phyloP scores from a whole-genome alignment of 306 rosid genomes.

The Castanea sativa region DNA sequence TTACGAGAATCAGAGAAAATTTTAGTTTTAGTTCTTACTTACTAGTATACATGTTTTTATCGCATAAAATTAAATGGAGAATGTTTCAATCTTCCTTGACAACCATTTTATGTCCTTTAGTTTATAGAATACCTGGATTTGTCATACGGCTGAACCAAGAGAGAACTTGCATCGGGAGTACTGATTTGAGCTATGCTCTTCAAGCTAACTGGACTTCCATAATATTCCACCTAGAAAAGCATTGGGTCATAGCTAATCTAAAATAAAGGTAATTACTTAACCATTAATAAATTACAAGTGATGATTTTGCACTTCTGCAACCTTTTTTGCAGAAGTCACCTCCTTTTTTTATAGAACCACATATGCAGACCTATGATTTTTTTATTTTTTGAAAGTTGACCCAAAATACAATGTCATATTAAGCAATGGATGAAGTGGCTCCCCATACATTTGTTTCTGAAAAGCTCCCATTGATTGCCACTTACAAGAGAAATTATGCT shows the following conservation, averaged over 20 bases:
- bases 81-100: slow-evolving; percentile 8
- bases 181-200: slow-evolving; percentile 96
- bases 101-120: slow-evolving; percentile 8
- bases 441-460: background rate
- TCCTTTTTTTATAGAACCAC: background rate
- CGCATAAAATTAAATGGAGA: slow-evolving; percentile 9
- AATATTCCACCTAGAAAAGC: slow-evolving; percentile 83
- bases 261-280: slow-evolving; percentile 3
- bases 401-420: background rate
- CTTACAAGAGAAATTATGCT: background rate
- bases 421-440: background rate
- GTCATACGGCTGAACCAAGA: slow-evolving; percentile 87
- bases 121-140: slow-evolving; percentile 70
- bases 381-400: background rate
- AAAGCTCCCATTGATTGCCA: background rate
- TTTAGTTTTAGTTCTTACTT: background rate
- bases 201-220: slow-evolving; percentile 90
- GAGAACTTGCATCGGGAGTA: slow-evolving; percentile 85
- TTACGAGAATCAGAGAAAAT: background rate
- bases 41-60: background rate
- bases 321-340: background rate
- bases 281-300: background rate
- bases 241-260: slow-evolving; percentile 22
- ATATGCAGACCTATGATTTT: background rate
- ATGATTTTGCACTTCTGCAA: background rate